These are phyloP conservation scores for Ophiocordyceps robertsii DNA, from an alignment of 2,329 filamentous ascomycete genomes.

Conservation along the genomic window DNA sequence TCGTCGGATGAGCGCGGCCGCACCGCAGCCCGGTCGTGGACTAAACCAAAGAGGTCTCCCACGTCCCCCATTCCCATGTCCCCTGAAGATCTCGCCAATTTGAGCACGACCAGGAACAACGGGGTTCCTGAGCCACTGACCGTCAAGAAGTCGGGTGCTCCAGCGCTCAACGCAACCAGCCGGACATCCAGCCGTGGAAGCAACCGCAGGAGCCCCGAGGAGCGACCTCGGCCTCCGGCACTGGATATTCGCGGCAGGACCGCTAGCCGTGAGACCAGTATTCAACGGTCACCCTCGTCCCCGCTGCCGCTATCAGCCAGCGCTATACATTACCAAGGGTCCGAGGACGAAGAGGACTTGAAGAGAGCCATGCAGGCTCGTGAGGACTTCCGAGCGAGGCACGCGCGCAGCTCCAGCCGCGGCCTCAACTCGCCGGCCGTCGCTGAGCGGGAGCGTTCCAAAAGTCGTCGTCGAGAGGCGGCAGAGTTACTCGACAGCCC, in stretches of 20 bases:
- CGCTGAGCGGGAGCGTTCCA: slow-evolving; percentile 21
- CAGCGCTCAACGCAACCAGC: slow-evolving; percentile 21
- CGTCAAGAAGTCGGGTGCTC: slow-evolving; percentile 26
- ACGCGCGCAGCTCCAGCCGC: slow-evolving; percentile 37
- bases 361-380: slow-evolving; percentile 37
- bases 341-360: slow-evolving; percentile 54
- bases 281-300: slow-evolving; percentile 61
- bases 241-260: slow-evolving; percentile 50
- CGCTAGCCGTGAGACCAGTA: slow-evolving; percentile 42
- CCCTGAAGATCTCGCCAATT: slow-evolving; percentile 63
- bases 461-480: slow-evolving; percentile 21
- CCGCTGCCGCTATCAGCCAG: slow-evolving; percentile 60
- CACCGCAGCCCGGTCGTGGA: slow-evolving; percentile 47
- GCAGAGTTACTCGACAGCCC: slow-evolving; percentile 17
- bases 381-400: slow-evolving; percentile 41
- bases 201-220: slow-evolving; percentile 33
- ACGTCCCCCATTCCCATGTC: slow-evolving; percentile 93
- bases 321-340: slow-evolving; percentile 22
- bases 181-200: slow-evolving; percentile 35
- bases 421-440: slow-evolving; percentile 21
- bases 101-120: slow-evolving; percentile 32
- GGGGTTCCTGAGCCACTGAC: slow-evolving; percentile 27
- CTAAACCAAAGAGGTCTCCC: slow-evolving; percentile 72
- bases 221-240: slow-evolving; percentile 22
- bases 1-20: slow-evolving; percentile 59